A percentile compares a stretch with the other conserved stretches of the same genome.
Evolutionary conservation across 345 rosid species (phyloP).

Genomic region (Eutrema yunnanense): DNA sequence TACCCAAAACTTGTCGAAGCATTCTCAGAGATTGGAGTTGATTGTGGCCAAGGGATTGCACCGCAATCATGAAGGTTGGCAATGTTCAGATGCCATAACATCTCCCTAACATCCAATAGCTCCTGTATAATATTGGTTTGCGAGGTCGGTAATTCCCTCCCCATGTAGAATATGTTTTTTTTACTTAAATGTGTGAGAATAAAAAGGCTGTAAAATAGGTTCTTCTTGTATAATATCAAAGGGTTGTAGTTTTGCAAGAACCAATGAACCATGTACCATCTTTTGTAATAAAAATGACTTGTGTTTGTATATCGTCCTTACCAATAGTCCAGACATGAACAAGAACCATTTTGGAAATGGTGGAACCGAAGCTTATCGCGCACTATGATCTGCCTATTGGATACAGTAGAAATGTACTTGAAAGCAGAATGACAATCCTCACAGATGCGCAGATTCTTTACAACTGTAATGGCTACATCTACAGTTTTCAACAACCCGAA

Average conservation of each 20-base stretch:
- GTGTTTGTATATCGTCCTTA: conserved; percentile 27
- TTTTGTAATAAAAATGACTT: conserved; percentile 3
- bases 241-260: conserved; percentile 1
- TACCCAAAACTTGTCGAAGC: conserved; percentile 68
- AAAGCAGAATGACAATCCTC: conserved; percentile 78
- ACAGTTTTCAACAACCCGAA: conserved; percentile 59
- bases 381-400: conserved; percentile 59
- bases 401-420: conserved; percentile 50
- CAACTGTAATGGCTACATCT: conserved; percentile 40
- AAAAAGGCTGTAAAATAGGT: conserved; percentile 24
- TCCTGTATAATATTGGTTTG: conserved; percentile 22
- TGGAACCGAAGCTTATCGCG: conserved; percentile 77
- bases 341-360: conserved; percentile 59
- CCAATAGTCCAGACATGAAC: conserved; percentile 78
- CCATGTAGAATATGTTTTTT: conserved; percentile 22
- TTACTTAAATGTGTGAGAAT: conserved; percentile 24
- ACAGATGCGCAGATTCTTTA: conserved; percentile 76
- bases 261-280: conserved; percentile 21
- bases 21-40: conserved; percentile 61
- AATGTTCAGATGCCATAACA: neutral
- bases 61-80: conserved; percentile 15
- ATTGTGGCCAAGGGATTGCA: conserved; percentile 43
- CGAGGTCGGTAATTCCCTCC: neutral
- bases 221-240: conserved; percentile 15
- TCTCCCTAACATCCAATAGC: conserved; percentile 23